phyloP scores from a whole-genome alignment of 495 filamentous ascomycete species.

The Neurospora sublineolata region DNA sequence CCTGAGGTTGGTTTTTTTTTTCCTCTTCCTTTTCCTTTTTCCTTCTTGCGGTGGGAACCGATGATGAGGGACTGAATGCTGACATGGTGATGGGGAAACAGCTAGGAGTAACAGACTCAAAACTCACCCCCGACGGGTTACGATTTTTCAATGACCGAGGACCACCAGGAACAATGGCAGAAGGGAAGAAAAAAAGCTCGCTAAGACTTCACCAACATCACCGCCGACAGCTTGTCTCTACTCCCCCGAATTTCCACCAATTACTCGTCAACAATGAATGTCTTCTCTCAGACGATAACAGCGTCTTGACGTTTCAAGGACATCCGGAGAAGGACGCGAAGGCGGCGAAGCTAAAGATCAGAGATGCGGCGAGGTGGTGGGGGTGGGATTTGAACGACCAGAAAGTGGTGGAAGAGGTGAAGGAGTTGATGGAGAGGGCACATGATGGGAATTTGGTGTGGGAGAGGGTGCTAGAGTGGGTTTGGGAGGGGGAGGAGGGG shows the following conservation, averaged over 20 bases:
- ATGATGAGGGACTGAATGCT: too few relatives aligned
- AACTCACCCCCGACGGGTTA: constrained; percentile 25
- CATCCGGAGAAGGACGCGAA: constrained; percentile 38
- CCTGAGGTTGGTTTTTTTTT: constrained; percentile 24
- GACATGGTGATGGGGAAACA: not conserved
- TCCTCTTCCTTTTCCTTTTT: not conserved
- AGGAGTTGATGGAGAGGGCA: constrained; percentile 14
- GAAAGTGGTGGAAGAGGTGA: constrained; percentile 6
- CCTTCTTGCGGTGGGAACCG: too few relatives aligned
- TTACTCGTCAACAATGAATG: constrained; percentile 29
- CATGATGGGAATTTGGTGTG: constrained; percentile 35
- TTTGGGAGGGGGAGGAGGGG: constrained; percentile 11
- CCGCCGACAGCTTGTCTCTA: constrained; percentile 25
- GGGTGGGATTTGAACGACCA: constrained; percentile 21
- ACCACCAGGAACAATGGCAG: not conserved
- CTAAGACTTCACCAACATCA: constrained; percentile 35
- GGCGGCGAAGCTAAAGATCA: constrained; percentile 27
- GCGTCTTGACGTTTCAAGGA: constrained; percentile 37
- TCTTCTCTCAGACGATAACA: constrained; percentile 29
- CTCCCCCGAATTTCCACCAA: constrained; percentile 20
- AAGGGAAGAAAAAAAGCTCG: not conserved
- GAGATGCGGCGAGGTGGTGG: constrained; percentile 29
- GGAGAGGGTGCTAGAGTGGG: constrained; percentile 33
- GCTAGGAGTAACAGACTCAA: constrained; percentile 30
- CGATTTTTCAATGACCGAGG: constrained; percentile 17